Percentiles rank a stretch among this genome's conserved stretches.
These are phyloP conservation scores for Xylaria sp. DNA, from an alignment of 2,329 filamentous ascomycete genomes.

Conservation along the genomic window DNA sequence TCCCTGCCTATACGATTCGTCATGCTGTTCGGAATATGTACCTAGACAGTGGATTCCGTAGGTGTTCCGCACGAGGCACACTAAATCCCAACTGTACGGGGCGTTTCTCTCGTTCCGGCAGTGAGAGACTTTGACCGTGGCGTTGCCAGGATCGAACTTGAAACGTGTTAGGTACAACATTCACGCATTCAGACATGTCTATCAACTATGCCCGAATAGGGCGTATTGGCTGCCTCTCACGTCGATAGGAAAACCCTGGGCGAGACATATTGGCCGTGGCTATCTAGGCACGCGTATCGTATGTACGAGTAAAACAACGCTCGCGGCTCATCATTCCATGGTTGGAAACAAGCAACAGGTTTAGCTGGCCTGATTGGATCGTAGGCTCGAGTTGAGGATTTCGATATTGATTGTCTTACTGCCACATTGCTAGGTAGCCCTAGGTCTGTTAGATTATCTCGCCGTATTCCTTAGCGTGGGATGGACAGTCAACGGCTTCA, in stretches of 20 bases:
- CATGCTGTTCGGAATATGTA: no score
- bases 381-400: not conserved
- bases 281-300: no score
- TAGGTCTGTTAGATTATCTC: not conserved
- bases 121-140: not conserved
- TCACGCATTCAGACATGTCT: conserved; percentile 9
- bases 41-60: not conserved
- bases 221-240: conserved; percentile 9
- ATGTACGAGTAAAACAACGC: no score
- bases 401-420: not conserved
- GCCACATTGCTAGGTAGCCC: not conserved
- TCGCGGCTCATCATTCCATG: no score
- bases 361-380: no score
- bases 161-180: conserved; percentile 16
- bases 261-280: conserved; percentile 1
- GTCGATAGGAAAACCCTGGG: not conserved
- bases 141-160: conserved; percentile 8
- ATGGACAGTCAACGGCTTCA: no score
- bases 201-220: conserved; percentile 7
- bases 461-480: not conserved
- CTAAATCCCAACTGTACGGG: no score
- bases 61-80: no score
- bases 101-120: no score
- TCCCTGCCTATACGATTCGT: no score
- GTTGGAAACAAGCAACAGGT: no score